Evolutionary conservation across 2,329 filamentous ascomycete species (phyloP), one percentile per base, ranked within the genome.

Genomic region (Cordyceps cicadae): DNA sequence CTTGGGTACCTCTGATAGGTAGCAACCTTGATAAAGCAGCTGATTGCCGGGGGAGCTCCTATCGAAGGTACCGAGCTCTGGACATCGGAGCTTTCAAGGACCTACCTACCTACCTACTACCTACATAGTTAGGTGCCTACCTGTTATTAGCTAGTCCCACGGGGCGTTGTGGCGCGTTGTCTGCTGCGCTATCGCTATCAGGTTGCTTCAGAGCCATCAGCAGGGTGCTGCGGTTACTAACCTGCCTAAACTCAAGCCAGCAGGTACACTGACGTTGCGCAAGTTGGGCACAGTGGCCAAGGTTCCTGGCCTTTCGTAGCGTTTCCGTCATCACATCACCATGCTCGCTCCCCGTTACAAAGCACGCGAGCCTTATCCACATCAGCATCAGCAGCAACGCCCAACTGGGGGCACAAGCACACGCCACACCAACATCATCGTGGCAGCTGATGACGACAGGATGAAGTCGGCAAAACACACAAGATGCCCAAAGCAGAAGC

Each of bases 401-500:
- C n/a, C 54, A 37, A 55, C 54, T 29, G 24, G 21, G 32, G 7
- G 14, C n/a, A 11, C 34, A 37, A 37, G 34, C 8, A 29, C 32
- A 37, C 39, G n/a, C 43, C 54, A 51, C 55, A 9, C 55, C 55
- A 24, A 15, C 55, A 45, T 43, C 34, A 32, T 59, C 50, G 32
- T 24, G 26, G n/a, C 56, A 52, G 37, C 56, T 52, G 56, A 59
- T 59, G 56, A 52, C 56, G 56, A 59, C 48, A 59, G n/a, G 17
- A 59, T 57, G 54, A 57, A 19, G 45, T 3, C 21, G 21, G 49
- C 54, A 41, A 54, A 19, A n/a, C 4, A 34, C 32, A 37, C 9
- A 24, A 24, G 34, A 37, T 26, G 19, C 21, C 11, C 17, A 46
- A 19, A 11, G n/a, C 43, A 19, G 11, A 19, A 46, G 43, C n/a